Percentiles rank a stretch among this genome's conserved stretches.
Conservation (phyloP, 2,329 filamentous ascomycete species). For the Calycina marina region DNA sequence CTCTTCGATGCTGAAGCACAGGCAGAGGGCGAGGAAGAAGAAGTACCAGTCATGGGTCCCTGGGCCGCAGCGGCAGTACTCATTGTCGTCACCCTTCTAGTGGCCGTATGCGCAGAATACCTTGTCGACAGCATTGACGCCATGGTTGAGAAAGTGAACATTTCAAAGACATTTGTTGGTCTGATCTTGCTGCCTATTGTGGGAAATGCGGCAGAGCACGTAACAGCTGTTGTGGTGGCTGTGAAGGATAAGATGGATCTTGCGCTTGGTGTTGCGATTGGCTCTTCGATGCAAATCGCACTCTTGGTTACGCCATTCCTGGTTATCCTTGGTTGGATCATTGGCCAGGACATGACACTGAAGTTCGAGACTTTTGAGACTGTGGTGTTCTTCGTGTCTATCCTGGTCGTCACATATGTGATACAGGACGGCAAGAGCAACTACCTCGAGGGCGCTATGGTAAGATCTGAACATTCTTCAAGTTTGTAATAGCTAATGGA, state of each 20-base stretch:
- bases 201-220: conserved; percentile 66
- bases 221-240: conserved; percentile 64
- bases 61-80: conserved; percentile 32
- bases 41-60: conserved; percentile 4
- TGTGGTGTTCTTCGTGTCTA: conserved; percentile 60
- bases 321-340: conserved; percentile 64
- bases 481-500: conserved; percentile 1
- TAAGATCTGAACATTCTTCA: conserved; percentile 3
- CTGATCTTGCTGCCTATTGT: conserved; percentile 66
- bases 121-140: conserved; percentile 61
- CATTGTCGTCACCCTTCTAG: conserved; percentile 50
- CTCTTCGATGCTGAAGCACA: conserved; percentile 46
- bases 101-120: conserved; percentile 61
- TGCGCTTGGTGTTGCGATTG: conserved; percentile 66
- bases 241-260: conserved; percentile 61
- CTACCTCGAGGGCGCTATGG: conserved; percentile 68
- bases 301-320: conserved; percentile 67
- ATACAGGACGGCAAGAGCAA: conserved; percentile 77
- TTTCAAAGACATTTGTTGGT: conserved; percentile 69
- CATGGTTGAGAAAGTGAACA: conserved; percentile 51
- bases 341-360: conserved; percentile 52
- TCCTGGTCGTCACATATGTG: conserved; percentile 60
- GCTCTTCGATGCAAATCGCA: conserved; percentile 69
- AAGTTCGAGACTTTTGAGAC: conserved; percentile 73
- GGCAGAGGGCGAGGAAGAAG: conserved; percentile 9